Evolutionary conservation across 2,329 filamentous ascomycete species (phyloP), one percentile per base, ranked within the genome.

Genomic region (Aspergillus sergii): DNA sequence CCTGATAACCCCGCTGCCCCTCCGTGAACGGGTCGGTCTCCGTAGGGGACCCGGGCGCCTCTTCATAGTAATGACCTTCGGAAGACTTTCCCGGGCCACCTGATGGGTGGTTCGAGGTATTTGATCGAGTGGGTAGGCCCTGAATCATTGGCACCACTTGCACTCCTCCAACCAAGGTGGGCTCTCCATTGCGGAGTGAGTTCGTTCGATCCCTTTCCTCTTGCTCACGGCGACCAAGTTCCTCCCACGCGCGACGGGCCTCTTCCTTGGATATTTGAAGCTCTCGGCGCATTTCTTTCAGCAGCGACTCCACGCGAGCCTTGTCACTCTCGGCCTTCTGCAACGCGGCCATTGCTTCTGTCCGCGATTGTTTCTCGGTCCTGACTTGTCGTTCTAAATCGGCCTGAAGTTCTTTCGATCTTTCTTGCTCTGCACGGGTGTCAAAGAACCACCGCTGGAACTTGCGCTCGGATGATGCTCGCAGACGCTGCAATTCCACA

Each of bases 401-500:
- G 3, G 88, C 93, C 61, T 93, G 91, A 43, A 91, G 84, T 78
- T 98, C 95, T 68, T 92, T 90, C 57, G 89, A 86, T 32, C 91
- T 89, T 80, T 98, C 95, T 68, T 96, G 88, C 69, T 98, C 94
- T 36, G 90, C 86, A 58, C 94, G 86, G 9, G 94, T 97, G 76
- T 99, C 95, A 71, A 96, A 97, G 80, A 98, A 98, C 95, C 95
- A 99, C 57, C 95, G 88, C 79, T 99, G 95, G 72, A 99, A 99
- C 76, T 98, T 98, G 67, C 95, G 89, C 78, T 99, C 95, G 0
- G 94, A 98, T 61, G 93, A 97, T 43, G 95, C 95, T 50, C 95
- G 91, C 30, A 99, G 84, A 34, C 95, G 89, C 77, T 99, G 95
- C 53, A 99, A 83, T 78, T 99, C 95, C 4, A 99, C 95, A 0